Evolutionary conservation across 306 rosid genomes (phyloP), one percentile per base, ranked within the genome.

Genomic region (Trifolium dubium): DNA sequence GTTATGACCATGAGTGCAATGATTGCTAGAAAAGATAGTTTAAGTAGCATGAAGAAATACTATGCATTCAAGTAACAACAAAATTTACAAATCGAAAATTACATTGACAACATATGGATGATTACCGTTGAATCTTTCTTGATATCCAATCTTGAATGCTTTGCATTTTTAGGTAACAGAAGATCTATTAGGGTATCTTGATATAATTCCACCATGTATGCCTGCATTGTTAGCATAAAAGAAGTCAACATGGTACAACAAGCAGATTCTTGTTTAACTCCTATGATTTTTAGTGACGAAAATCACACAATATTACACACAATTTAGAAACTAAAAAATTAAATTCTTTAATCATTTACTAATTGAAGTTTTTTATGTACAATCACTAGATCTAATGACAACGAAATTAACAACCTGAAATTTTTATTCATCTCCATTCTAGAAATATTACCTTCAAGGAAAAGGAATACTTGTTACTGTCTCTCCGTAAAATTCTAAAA

Each of bases 121-220:
- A 49, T 71, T 79, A 88, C 96, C 94, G 86, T 86, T 0, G 93
- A 81, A 77, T 93, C 92, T 81, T 94, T 92, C 81, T 92, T 90
- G 53, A 91, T 85, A 71, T 88, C 96, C 79, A 94, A 86, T 87
- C 74, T 88, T 23, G 43, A 72, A 23, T 84, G 91, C 68, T 91
- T 89, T 32, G 81, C 88, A 86, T 86, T 84, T 81, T 89, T 92
- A 4, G 92, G 89, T 44, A 89, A 75, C 30, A 92, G 75, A 67
- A 92, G 98, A 80, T 92, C 98, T 19, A 90, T 79, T 11, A 92
- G 94, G 29, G 92, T 90, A 69, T 92, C 98, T 83, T 92, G 98
- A 82, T 92, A 92, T 68, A 90, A 79, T 56, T 92, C 98, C 74
- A 92, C 84, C 90, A 92, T 86, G 85, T 92, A 92, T 43, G 87